Evolutionary conservation across 768 basidiomycete genomes (phyloP), one percentile per base, ranked within the genome.

Genomic region (Harrya chromipes): DNA sequence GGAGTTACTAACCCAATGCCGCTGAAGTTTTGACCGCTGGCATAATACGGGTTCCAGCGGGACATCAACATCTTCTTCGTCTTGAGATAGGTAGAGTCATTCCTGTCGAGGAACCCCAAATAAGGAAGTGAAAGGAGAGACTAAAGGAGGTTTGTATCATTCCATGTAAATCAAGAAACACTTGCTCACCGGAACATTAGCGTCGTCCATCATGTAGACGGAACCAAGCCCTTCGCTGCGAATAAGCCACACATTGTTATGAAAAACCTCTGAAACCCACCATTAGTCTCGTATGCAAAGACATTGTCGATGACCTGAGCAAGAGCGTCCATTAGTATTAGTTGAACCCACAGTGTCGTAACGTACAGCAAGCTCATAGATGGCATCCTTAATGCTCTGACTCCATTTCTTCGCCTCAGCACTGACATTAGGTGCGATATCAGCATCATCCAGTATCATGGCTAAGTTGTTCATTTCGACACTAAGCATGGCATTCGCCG

Each of bases 401-500:
- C 83, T 86, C 76, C 80, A 85, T 47, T 73, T 54, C 48, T 70
- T 75, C 4, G 87, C 85, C 38, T 76, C 70, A 46, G 60, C 53
- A 47, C 80, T 82, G 50, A 85, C 65, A 45, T 82, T 75, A n/a
- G 64, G 66, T 27, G 77, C 70, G 49, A 79, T 68, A 14, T 71
- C 69, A 6, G 73, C 68, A 21, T 67, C 62, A 53, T 85, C 81
- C 26, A 90, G 70, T 21, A 90, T 72, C 13, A 73, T 67, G 0
- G 82, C 84, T 24, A 90, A 63, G 57, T 87, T 72, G 8, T 58
- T 68, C 37, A 89, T 66, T 61, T 90, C 87, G 16, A 90, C 85
- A 48, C 82, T 85, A 46, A 90, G 72, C 86, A 90, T 88, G 7
- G 87, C 88, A 66, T 90, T 90, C 7, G 85, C 87, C 3, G 88